These are phyloP conservation scores for Ceratobasidium sp. DNA, from an alignment of 1,284 basidiomycete species.

Conservation along the genomic window DNA sequence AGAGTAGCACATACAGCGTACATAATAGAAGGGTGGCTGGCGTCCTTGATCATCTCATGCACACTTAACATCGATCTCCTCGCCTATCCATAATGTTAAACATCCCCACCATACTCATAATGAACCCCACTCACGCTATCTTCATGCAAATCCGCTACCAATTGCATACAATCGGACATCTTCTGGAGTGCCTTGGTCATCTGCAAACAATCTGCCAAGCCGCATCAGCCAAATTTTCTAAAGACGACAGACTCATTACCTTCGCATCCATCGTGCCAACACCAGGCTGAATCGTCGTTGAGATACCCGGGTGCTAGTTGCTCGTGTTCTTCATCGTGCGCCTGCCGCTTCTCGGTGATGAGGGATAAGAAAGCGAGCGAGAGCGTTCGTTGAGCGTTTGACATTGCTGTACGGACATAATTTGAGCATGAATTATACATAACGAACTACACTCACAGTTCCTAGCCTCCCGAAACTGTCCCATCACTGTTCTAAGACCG, in stretches of 20 bases:
- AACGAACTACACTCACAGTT: constrained; percentile 63
- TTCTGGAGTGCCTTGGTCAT: constrained; percentile 84
- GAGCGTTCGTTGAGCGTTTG: constrained; percentile 75
- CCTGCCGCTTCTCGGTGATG: constrained; percentile 62
- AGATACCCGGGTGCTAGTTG: constrained; percentile 54
- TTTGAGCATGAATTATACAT: constrained; percentile 3
- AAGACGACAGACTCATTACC: constrained; percentile 58
- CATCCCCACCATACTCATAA: background rate
- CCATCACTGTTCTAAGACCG: constrained; percentile 71
- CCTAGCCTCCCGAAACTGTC: constrained; percentile 71
- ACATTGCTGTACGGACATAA: constrained; percentile 67
- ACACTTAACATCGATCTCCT: constrained; percentile 74
- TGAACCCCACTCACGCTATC: constrained; percentile 70
- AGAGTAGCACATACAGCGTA: constrained; percentile 67
- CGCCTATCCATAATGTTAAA: constrained; percentile 63
- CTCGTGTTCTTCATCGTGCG: constrained; percentile 63
- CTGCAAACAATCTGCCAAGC: constrained; percentile 71
- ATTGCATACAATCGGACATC: constrained; percentile 78
- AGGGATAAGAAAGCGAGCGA: constrained; percentile 77
- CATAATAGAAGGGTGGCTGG: constrained; percentile 77
- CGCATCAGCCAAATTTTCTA: background rate
- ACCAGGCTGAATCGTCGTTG: constrained; percentile 85
- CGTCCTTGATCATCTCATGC: constrained; percentile 79
- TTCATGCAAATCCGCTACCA: constrained; percentile 81
- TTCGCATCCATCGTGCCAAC: constrained; percentile 82